Conservation (phyloP, 768 basidiomycete species). For the Clitopilus hobsonii region DNA sequence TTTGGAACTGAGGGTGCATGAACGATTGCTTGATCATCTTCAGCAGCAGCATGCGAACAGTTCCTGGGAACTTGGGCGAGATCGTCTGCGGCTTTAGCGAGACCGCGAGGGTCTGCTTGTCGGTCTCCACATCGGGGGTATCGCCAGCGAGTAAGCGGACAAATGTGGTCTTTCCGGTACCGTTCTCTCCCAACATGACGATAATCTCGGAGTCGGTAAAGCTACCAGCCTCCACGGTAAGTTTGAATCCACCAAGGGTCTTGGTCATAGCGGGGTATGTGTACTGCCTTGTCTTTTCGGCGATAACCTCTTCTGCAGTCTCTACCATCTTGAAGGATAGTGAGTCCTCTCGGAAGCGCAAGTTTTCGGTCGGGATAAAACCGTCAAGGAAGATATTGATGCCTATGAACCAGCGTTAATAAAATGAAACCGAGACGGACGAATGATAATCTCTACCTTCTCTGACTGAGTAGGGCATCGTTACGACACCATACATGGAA, state of each 20-base stretch:
- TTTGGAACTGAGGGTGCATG: conserved; percentile 99
- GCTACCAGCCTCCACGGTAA: conserved; percentile 82
- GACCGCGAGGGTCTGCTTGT: conserved; percentile 79
- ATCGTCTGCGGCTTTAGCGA: conserved; percentile 98
- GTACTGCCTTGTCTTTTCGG: conserved; percentile 87
- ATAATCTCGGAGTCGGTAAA: conserved; percentile 99
- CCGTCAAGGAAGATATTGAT: conserved; percentile 99
- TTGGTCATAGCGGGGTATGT: conserved; percentile 96
- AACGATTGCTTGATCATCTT: conserved; percentile 94
- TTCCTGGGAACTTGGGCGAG: conserved; percentile 95
- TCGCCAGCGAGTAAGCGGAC: conserved; percentile 94
- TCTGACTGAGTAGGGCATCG: conserved; percentile 96
- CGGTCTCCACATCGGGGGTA: conserved; percentile 78
- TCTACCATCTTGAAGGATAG: conserved; percentile 98
- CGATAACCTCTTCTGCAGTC: conserved; percentile 84
- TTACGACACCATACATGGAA: conserved; percentile 97
- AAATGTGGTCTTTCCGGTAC: conserved; percentile 98
- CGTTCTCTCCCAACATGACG: conserved; percentile 99
- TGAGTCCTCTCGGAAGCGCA: conserved; percentile 95
- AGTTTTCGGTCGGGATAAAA: conserved; percentile 96
- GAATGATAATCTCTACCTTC: conserved; percentile 57
- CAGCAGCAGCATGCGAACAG: conserved; percentile 90
- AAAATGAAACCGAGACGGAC: conserved; percentile 1
- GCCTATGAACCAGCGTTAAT: conserved; percentile 38
- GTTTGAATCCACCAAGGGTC: conserved; percentile 92